These are phyloP conservation scores for Flammula alnicola DNA, from an alignment of 1,284 basidiomycete genomes.

Conservation along the genomic window DNA sequence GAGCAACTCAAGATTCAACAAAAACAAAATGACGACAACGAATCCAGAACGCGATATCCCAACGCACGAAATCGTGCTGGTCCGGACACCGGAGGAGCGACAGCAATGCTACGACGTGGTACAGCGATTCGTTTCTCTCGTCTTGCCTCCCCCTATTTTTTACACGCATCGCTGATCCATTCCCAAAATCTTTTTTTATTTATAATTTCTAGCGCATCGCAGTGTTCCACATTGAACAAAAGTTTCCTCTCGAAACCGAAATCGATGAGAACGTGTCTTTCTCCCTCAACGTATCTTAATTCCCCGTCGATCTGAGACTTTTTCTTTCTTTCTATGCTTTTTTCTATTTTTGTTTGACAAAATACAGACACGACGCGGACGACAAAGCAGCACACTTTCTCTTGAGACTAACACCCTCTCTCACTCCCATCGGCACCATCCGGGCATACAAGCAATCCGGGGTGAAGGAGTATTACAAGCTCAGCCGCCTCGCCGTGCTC, in stretches of 20 bases:
- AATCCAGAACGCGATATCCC: conserved; percentile 33
- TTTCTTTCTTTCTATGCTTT: conserved; percentile 13
- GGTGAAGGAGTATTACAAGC: conserved; percentile 57
- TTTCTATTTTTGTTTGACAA: too few species aligned
- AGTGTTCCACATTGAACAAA: conserved; percentile 74
- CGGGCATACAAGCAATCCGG: conserved; percentile 40
- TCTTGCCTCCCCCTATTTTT: neutral
- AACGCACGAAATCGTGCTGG: conserved; percentile 58
- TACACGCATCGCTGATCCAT: neutral
- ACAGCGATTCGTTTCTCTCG: too few species aligned
- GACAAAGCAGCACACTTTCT: conserved; percentile 69
- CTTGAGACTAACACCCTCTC: conserved; percentile 63
- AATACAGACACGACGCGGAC: conserved; percentile 52
- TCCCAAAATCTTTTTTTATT: neutral
- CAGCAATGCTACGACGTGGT: conserved; percentile 66
- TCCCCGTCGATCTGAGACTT: conserved; percentile 10
- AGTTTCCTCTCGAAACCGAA: conserved; percentile 72
- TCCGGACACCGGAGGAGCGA: conserved; percentile 41
- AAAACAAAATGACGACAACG: too few species aligned
- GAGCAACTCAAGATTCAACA: too few species aligned
- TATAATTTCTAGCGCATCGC: conserved; percentile 49
- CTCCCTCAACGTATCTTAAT: conserved; percentile 2
- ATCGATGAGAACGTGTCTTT: conserved; percentile 65
- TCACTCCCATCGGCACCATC: conserved; percentile 71
- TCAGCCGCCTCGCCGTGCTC: conserved; percentile 70